Conservation (phyloP, 1,284 basidiomycete species). For the Agroathelia rolfsii region DNA sequence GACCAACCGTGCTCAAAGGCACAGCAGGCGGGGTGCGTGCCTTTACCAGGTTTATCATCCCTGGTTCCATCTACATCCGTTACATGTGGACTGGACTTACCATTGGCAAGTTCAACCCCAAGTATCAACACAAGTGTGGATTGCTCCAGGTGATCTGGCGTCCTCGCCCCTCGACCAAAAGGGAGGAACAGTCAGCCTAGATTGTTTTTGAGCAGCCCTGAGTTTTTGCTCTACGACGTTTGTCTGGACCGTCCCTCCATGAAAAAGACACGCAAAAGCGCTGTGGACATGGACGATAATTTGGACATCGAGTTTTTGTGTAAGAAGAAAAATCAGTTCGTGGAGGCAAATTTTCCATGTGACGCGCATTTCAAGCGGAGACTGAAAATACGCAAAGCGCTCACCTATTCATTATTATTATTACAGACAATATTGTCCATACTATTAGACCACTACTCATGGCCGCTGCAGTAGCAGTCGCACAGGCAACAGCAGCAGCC, state of each 20-base stretch:
- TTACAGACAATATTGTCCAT: not conserved
- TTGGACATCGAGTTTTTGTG: constrained; percentile 46
- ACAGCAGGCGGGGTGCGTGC: constrained; percentile 52
- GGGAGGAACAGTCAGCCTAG: constrained; percentile 82
- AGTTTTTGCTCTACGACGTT: constrained; percentile 59
- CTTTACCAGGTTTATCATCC: constrained; percentile 84
- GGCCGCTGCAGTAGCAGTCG: constrained; percentile 25
- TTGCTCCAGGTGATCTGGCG: constrained; percentile 82
- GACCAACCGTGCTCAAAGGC: constrained; percentile 21
- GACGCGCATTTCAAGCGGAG: constrained; percentile 10
- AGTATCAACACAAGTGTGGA: constrained; percentile 34
- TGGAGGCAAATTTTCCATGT: constrained; percentile 3
- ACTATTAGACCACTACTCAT: constrained; percentile 7
- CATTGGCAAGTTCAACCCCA: constrained; percentile 14
- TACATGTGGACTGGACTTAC: no score
- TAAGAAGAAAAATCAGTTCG: constrained; percentile 1
- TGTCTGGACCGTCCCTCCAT: constrained; percentile 80
- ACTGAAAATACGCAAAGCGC: constrained; percentile 11
- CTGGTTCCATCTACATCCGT: constrained; percentile 27
- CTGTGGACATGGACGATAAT: constrained; percentile 71
- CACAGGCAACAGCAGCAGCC: constrained; percentile 17
- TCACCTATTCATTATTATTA: constrained; percentile 1
- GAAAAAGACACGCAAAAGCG: constrained; percentile 27
- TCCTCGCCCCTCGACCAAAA: constrained; percentile 78
- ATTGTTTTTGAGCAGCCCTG: constrained; percentile 74